A percentile compares a stretch with the other conserved stretches of the same genome.
Conservation (phyloP, 345 rosid genomes). For the Toxicodendron radicans region DNA sequence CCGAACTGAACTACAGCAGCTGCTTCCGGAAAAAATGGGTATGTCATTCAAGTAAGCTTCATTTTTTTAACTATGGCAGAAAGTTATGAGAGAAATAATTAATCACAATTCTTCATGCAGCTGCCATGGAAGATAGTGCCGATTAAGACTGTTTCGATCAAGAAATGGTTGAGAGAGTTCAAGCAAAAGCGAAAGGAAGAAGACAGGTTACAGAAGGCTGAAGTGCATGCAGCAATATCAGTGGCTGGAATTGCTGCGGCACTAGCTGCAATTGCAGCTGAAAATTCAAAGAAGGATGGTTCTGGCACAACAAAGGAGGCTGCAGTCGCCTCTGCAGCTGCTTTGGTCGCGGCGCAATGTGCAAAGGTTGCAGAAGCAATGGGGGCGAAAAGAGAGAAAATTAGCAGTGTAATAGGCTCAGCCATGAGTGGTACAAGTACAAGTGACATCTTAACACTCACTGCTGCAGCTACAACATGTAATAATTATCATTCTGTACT, state of each 20-base stretch:
- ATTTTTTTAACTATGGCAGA: not conserved
- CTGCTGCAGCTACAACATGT: conserved; percentile 92
- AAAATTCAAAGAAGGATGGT: conserved; percentile 39
- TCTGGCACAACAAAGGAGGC: conserved; percentile 45
- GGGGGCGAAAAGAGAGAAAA: conserved; percentile 84
- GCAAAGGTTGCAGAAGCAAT: conserved; percentile 80
- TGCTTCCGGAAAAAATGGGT: conserved; percentile 86
- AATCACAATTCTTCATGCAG: conserved; percentile 28
- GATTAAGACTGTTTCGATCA: conserved; percentile 51
- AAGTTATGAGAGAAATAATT: not conserved
- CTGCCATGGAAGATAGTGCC: conserved; percentile 70
- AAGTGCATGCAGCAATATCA: conserved; percentile 89
- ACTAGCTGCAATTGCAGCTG: conserved; percentile 76
- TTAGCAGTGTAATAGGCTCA: conserved; percentile 60
- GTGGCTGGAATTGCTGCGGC: conserved; percentile 90
- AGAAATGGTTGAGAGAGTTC: conserved; percentile 83
- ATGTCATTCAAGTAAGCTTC: not conserved
- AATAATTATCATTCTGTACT: conserved; percentile 29
- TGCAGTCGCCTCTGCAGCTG: conserved; percentile 86
- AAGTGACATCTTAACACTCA: conserved; percentile 80
- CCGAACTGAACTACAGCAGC: conserved; percentile 80
- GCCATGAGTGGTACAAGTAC: conserved; percentile 71
- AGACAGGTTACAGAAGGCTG: conserved; percentile 70
- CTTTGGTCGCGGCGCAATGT: conserved; percentile 83
- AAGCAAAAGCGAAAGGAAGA: conserved; percentile 79